Conservation (phyloP, 768 basidiomycete genomes). For the Suillus hirtellus region DNA sequence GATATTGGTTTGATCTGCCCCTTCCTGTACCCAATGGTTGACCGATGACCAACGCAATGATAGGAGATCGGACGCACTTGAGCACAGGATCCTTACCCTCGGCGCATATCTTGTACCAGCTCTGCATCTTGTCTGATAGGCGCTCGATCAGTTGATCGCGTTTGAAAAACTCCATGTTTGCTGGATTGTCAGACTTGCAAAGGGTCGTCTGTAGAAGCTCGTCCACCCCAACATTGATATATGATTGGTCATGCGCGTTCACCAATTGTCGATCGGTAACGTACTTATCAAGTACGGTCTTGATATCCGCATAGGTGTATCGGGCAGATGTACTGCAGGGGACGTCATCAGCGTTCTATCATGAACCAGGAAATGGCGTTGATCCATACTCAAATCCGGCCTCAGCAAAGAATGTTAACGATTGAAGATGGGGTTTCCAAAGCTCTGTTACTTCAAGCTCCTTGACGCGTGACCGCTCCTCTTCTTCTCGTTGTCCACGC, state of each 20-base stretch:
- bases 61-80: constrained; percentile 48
- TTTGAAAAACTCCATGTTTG: constrained; percentile 54
- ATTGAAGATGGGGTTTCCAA: constrained; percentile 64
- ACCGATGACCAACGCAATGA: constrained; percentile 7
- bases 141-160: constrained; percentile 61
- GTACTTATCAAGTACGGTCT: constrained; percentile 60
- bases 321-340: constrained; percentile 47
- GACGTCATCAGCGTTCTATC: constrained; percentile 29
- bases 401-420: constrained; percentile 60
- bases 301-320: constrained; percentile 60
- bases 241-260: constrained; percentile 65
- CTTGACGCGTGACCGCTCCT: constrained; percentile 43
- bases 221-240: constrained; percentile 61
- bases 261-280: constrained; percentile 59
- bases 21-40: constrained; percentile 51
- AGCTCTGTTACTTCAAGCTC: constrained; percentile 65
- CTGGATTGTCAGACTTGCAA: constrained; percentile 32
- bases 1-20: constrained; percentile 71
- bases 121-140: constrained; percentile 69
- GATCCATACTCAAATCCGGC: constrained; percentile 58
- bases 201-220: constrained; percentile 40
- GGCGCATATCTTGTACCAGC: constrained; percentile 64
- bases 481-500: constrained; percentile 54
- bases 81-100: constrained; percentile 56
- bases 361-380: constrained; percentile 13